phyloP scores from a whole-genome alignment of 2,329 filamentous ascomycete genomes.

The Fusarium humuli region DNA sequence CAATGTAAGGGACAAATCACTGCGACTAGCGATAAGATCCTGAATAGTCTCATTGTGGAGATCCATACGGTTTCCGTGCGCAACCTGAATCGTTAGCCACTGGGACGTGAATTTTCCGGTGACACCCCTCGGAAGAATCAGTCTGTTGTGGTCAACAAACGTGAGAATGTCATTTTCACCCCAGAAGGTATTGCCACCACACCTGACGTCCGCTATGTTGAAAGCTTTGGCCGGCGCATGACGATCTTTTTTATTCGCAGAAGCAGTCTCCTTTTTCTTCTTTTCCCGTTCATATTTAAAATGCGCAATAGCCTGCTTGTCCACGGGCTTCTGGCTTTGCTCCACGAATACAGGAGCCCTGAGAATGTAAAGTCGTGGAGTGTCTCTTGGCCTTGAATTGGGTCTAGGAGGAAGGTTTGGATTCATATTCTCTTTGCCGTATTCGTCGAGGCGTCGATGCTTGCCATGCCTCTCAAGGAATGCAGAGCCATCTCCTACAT shows the following conservation, averaged over 20 bases:
- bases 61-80: conserved; percentile 52
- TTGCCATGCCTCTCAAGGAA: conserved; percentile 58
- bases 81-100: conserved; percentile 22
- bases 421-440: conserved; percentile 12
- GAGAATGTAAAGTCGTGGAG: conserved; percentile 49
- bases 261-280: conserved; percentile 30
- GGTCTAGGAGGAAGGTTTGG: neutral
- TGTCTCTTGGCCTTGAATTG: conserved; percentile 22
- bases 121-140: neutral
- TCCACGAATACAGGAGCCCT: conserved; percentile 46
- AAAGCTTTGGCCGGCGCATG: conserved; percentile 39
- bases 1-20: conserved; percentile 57
- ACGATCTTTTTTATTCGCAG: conserved; percentile 16
- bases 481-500: conserved; percentile 51
- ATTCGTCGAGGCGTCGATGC: neutral
- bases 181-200: conserved; percentile 62
- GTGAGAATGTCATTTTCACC: conserved; percentile 48
- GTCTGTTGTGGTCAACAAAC: conserved; percentile 57
- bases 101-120: conserved; percentile 29
- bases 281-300: conserved; percentile 47
- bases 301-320: conserved; percentile 43
- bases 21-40: conserved; percentile 56
- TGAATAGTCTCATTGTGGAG: conserved; percentile 63
- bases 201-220: conserved; percentile 50
- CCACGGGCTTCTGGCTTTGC: conserved; percentile 51